phyloP scores from a whole-genome alignment of 1,284 basidiomycete genomes.

The Xerocomus cyaneibrunnescens region DNA sequence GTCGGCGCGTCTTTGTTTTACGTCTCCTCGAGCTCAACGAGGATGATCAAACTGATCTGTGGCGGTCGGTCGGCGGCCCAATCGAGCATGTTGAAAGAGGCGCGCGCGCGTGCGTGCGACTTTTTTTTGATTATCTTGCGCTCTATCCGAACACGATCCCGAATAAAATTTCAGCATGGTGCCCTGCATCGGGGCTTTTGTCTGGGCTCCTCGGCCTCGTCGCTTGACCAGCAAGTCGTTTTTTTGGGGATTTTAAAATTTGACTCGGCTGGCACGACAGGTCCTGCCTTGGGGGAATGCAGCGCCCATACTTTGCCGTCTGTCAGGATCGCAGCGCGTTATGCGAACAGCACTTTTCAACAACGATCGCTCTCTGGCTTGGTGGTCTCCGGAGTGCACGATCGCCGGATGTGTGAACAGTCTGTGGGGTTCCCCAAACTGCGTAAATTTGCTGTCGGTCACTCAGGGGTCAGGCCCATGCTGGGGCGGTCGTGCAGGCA shows the following conservation, averaged over 20 bases:
- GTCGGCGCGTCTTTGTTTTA: slow-evolving; percentile 29
- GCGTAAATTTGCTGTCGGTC: slow-evolving; percentile 16
- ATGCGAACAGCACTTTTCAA: slow-evolving; percentile 3
- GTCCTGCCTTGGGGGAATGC: slow-evolving; percentile 6
- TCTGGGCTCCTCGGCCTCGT: slow-evolving; percentile 3
- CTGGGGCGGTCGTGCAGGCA: neutral
- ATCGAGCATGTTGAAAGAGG: slow-evolving; percentile 22
- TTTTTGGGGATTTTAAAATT: slow-evolving; percentile 7
- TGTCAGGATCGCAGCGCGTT: neutral
- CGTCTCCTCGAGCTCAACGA: slow-evolving; percentile 12
- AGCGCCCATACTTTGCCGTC: neutral
- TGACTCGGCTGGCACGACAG: slow-evolving; percentile 11
- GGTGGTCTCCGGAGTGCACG: neutral
- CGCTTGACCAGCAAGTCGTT: slow-evolving; percentile 10
- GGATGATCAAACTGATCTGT: neutral
- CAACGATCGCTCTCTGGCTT: neutral
- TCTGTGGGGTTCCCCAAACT: neutral
- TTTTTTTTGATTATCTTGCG: neutral
- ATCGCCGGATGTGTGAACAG: slow-evolving; percentile 3
- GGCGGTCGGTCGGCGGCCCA: slow-evolving; percentile 10
- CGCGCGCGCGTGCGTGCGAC: neutral
- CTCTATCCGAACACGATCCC: slow-evolving; percentile 15
- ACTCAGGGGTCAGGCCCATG: neutral
- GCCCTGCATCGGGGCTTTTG: slow-evolving; percentile 3
- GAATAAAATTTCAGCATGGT: neutral